Base-by-base conservation (phyloP, 208 protist species). In the Leishmania tropica region DNA sequence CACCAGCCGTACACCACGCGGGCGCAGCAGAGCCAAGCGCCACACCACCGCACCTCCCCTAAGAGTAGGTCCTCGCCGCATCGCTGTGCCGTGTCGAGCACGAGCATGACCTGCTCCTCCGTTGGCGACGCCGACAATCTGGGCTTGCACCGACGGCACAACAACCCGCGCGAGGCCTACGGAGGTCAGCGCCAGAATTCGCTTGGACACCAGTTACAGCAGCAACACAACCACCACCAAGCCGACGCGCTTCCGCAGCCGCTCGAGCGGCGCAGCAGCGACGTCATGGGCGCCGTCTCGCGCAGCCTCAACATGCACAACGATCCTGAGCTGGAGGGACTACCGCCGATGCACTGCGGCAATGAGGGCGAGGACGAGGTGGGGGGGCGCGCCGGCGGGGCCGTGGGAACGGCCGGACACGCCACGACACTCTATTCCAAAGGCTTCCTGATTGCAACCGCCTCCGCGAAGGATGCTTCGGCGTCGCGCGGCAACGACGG, bases 271-370 rank as follows among this genome's bases (percentile, higher is more conserved):
- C 47, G 45, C 79, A 79, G 67, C 62, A 81, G 75, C 37, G 79
- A 81, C 19, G 53, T 83, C 4, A 72, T 83, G 70, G 83, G 81
- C 72, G 70, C 83, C 75, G 79, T 87, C 67, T 87, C 83, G 37
- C 85, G 79, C 54, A 80, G 75, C 58, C 82, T 86, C 35, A 83
- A 86, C 80, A 65, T 72, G 47, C 79, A 84, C 72, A 81, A 84
- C 67, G 86, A 89, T 40, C 77, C 86, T 6, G 86, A 89, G 70
- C 53, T 89, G 70, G 83, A 83, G 60, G 83, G 70, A 67, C 77
- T 89, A 45, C 76, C 76, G 68, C 76, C 71, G 47, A 85, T 85
- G 67, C 75, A 42, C 37, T 65, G 62, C 3, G 60, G 78, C 75
- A 40, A 53, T 60, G 75, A 71, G 4, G 58, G 53, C 42, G 75